Base-by-base conservation (phyloP, 2,329 filamentous ascomycete genomes). In the Fusarium udum region DNA sequence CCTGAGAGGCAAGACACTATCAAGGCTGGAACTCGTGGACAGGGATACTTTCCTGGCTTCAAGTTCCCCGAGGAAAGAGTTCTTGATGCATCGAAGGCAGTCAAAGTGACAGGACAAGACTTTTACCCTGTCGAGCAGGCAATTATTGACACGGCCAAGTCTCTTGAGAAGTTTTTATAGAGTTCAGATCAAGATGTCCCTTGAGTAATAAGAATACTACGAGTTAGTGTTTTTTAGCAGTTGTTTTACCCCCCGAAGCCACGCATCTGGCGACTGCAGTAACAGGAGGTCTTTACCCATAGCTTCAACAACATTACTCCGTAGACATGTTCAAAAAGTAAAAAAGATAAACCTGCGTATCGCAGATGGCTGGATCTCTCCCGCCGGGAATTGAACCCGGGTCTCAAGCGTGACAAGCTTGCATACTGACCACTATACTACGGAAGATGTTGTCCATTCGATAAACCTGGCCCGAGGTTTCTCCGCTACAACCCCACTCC, bases 81-180 rank as follows among this genome's bases (percentile, higher is more conserved):
- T 10, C 62, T 78, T 20, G 76, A 78, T 34, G 49, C 66, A 10
- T 75, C 76, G 2, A 78, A 78, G 61, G 61, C 57, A 2, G 32
- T 76, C 14, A 63, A 59, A 36, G 46, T 59, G 8, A 77, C 76
- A 1, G 76, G 74, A 6, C 64, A 76, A 31, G 69, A 61, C 14
- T 74, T 73, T 45, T 63, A 67, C 31, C 28, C 61, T 1, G 69
- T 76, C 15, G 65, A 78, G 42, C 61, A 78, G 58, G 63, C 71
- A 3, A 77, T 78, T 36, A 32, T 68, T 39, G 76, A 78, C 24
- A 75, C 76, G 3, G 76, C 74, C 20, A 76, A 73, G 55, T 71
- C 53, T 51, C 46, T 76, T 16, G 67, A 78, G 43, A 73, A 60
- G 34, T 77, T 72, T 4, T 36, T 77, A 58, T 77, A 73, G 36